A percentile compares a stretch with the other conserved stretches of the same genome.
Conservation (phyloP, 768 basidiomycete species). For the Hydnomerulius pinastri region DNA sequence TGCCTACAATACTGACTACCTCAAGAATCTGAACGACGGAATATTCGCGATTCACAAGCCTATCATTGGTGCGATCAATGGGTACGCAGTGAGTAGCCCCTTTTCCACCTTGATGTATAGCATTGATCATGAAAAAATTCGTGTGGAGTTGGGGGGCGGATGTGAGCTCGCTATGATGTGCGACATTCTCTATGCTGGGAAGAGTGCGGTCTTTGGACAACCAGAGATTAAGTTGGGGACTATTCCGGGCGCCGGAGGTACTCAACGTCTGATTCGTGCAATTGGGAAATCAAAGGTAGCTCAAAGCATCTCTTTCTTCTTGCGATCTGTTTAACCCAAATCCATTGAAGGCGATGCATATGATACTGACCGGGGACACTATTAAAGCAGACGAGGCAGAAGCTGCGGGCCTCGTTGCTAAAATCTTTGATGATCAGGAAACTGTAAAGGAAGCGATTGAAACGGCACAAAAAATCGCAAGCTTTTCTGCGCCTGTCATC, state of each 20-base stretch:
- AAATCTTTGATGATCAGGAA: slow-evolving; percentile 40
- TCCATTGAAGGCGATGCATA: slow-evolving; percentile 49
- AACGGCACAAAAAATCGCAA: slow-evolving; percentile 35
- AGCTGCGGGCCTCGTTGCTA: slow-evolving; percentile 48
- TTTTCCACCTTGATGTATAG: neutral
- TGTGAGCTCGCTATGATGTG: slow-evolving; percentile 97
- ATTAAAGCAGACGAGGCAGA: slow-evolving; percentile 48
- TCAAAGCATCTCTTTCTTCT: neutral
- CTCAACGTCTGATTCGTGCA: slow-evolving; percentile 81
- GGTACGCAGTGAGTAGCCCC: slow-evolving; percentile 68
- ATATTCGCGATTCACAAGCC: slow-evolving; percentile 73
- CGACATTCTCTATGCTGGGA: slow-evolving; percentile 89
- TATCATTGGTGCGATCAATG: slow-evolving; percentile 91
- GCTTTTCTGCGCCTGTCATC: slow-evolving; percentile 31
- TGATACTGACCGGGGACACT: slow-evolving; percentile 52
- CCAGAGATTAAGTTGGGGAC: slow-evolving; percentile 95
- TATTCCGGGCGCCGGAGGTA: slow-evolving; percentile 93
- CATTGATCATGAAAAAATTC: neutral
- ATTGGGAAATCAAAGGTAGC: slow-evolving; percentile 74
- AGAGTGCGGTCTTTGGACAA: slow-evolving; percentile 88
- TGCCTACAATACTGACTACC: slow-evolving; percentile 48
- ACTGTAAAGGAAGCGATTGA: slow-evolving; percentile 48
- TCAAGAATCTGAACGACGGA: slow-evolving; percentile 44
- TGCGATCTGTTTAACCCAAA: neutral
- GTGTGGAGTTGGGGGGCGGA: slow-evolving; percentile 86